Base-by-base conservation (phyloP, 1,284 basidiomycete genomes). In the Tremellales sp. region DNA sequence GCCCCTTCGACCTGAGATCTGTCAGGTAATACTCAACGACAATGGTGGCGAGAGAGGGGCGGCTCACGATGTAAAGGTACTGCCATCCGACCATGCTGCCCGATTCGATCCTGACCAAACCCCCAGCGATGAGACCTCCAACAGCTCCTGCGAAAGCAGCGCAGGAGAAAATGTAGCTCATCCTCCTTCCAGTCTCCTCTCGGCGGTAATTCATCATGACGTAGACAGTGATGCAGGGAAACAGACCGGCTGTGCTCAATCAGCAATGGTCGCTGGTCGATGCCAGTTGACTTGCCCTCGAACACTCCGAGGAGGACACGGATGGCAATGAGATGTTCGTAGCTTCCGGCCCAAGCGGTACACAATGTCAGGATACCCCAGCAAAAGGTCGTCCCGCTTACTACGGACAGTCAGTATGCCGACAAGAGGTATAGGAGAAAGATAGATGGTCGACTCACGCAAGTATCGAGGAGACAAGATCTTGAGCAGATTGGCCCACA, bases 41-140 rank as follows among this genome's bases (percentile, higher is more conserved):
- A 8, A 12, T 37, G 35, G 7, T 37, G 7, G 10, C 31, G 31
- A 33, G 31, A n/a, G n/a, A 10, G 31, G 17, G 25, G n/a, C n/a
- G n/a, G 44, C 46, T 19, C 27, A 51, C 61, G 19, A 62, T 40
- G 42, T 57, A 60, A 23, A 60, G 46, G 29, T 46, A 58, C 43
- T 60, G 58, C 56, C 56, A 60, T 13, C 58, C 58, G 8, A 49
- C 45, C 22, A 57, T 27, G 15, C n/a, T 40, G 5, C 48, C 51
- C 7, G 41, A 44, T 13, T 61, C 50, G 45, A 66, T 58, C 4
- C 56, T 48, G 8, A 57, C 45, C 12, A 67, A 45, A 1, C 60
- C 65, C 37, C 52, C 61, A 0, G 59, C 64, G 27, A 68, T 56
- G 2, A 73, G 52, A 6, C 69, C 67, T 17, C 67, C 68, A 10